A percentile compares a stretch with the other conserved stretches of the same genome.
Evolutionary conservation across 768 basidiomycete species (phyloP).

Genomic region (Psilocybe subaeruginosa): DNA sequence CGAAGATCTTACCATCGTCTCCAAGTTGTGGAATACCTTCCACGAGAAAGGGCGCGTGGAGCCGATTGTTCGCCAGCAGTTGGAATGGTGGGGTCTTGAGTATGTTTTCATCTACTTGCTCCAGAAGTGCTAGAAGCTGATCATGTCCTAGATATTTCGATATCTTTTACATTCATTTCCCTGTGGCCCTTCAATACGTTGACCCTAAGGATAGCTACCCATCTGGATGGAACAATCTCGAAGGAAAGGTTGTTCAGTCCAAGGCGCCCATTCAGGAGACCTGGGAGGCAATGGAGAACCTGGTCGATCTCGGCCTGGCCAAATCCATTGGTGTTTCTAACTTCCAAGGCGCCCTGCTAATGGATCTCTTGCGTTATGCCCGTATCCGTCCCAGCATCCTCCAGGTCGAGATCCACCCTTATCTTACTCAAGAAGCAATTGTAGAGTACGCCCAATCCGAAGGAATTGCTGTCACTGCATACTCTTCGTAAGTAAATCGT

Average conservation of each 20-base stretch:
- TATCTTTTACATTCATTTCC: slow-evolving; percentile 85
- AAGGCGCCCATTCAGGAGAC: slow-evolving; percentile 78
- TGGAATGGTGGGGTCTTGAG: slow-evolving; percentile 81
- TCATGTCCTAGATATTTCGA: slow-evolving; percentile 59
- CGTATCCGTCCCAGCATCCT: slow-evolving; percentile 70
- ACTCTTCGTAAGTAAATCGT: slow-evolving; percentile 45
- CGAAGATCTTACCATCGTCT: slow-evolving; percentile 87
- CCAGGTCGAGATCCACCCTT: slow-evolving; percentile 76
- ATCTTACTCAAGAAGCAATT: slow-evolving; percentile 63
- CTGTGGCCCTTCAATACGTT: slow-evolving; percentile 79
- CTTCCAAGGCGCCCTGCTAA: slow-evolving; percentile 68
- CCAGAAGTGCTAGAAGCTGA: background rate
- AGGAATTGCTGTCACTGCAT: slow-evolving; percentile 68
- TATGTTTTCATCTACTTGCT: slow-evolving; percentile 16
- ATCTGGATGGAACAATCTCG: slow-evolving; percentile 80
- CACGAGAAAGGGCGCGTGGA: slow-evolving; percentile 78
- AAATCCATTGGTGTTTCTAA: slow-evolving; percentile 86
- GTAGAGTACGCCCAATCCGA: slow-evolving; percentile 55
- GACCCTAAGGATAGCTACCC: slow-evolving; percentile 78
- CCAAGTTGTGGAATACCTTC: slow-evolving; percentile 93
- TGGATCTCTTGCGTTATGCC: slow-evolving; percentile 82
- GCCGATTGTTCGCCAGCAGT: slow-evolving; percentile 46
- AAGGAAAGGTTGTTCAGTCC: slow-evolving; percentile 70
- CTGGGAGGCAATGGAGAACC: slow-evolving; percentile 80
- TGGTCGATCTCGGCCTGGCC: slow-evolving; percentile 68